Percentiles rank a stretch among this genome's conserved stretches.
Conservation (phyloP, 2,329 filamentous ascomycete genomes). For the Nemania bipapillata region DNA sequence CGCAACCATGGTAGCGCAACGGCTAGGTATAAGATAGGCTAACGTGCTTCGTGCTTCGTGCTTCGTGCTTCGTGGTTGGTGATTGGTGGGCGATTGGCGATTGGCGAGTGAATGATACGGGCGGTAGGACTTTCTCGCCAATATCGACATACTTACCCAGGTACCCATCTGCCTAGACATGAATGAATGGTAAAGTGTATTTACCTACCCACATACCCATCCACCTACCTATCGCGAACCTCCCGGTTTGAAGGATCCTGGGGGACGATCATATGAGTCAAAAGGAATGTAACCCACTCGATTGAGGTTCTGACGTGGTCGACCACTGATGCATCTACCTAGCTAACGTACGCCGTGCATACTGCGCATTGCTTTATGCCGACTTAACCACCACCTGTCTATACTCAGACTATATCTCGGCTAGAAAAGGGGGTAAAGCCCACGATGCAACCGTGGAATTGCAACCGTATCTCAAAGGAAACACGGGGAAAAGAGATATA, state of each 20-base stretch:
- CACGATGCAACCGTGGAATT: neutral
- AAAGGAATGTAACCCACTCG: constrained; percentile 24
- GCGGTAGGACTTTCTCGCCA: constrained; percentile 27
- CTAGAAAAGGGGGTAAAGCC: neutral
- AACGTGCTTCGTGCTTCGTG: too few species aligned
- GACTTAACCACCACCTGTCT: too few species aligned
- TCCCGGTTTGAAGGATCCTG: constrained; percentile 7
- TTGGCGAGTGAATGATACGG: neutral
- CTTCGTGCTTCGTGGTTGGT: too few species aligned
- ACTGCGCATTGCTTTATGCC: neutral
- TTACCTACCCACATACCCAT: constrained; percentile 11
- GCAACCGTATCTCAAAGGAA: neutral
- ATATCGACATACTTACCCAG: neutral
- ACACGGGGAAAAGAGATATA: neutral
- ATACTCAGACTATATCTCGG: too few species aligned
- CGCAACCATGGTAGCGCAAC: neutral
- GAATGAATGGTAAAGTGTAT: constrained; percentile 4
- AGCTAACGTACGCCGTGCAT: neutral
- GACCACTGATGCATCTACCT: neutral
- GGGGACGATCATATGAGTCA: constrained; percentile 35
- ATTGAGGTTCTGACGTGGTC: constrained; percentile 27
- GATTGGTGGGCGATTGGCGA: neutral
- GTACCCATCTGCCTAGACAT: too few species aligned
- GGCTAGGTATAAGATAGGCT: neutral
- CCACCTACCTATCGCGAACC: constrained; percentile 18